phyloP scores from a whole-genome alignment of 768 basidiomycete species.

The Lentinula detonsa region DNA sequence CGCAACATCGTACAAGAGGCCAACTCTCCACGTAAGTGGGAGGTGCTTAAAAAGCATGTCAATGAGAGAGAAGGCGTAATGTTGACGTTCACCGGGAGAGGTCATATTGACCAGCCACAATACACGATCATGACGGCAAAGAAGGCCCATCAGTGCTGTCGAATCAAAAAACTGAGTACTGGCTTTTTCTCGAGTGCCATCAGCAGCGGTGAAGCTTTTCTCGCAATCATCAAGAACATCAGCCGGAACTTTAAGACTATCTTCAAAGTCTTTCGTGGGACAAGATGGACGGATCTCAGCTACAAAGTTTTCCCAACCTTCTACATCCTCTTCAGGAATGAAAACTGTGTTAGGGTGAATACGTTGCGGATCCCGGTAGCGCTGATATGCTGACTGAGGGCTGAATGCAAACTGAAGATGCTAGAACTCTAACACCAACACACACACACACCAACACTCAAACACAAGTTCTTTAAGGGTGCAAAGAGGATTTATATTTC shows the following conservation, averaged over 20 bases:
- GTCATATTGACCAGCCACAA: conserved; percentile 30
- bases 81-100: conserved; percentile 25
- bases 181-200: conserved; percentile 18
- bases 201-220: conserved; percentile 24
- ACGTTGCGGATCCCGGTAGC: conserved; percentile 11
- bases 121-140: conserved; percentile 28
- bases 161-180: conserved; percentile 7
- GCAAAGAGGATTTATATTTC: too few relatives aligned
- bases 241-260: conserved; percentile 15
- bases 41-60: conserved; percentile 25
- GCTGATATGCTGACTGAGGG: too few relatives aligned
- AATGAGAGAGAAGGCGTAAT: conserved; percentile 25
- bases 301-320: conserved; percentile 14
- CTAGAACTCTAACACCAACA: too few relatives aligned
- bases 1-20: conserved; percentile 27
- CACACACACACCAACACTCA: too few relatives aligned
- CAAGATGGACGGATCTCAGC: conserved; percentile 5
- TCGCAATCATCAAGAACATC: conserved; percentile 26
- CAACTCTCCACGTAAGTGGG: conserved; percentile 17
- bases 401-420: too few relatives aligned
- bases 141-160: conserved; percentile 25
- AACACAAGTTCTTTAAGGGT: too few relatives aligned
- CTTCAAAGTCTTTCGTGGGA: conserved; percentile 9
- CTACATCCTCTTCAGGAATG: conserved; percentile 13
- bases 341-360: conserved; percentile 16